Evolutionary conservation across 768 basidiomycete genomes (phyloP).

Genomic region (Coprinopsis strossmayeri): DNA sequence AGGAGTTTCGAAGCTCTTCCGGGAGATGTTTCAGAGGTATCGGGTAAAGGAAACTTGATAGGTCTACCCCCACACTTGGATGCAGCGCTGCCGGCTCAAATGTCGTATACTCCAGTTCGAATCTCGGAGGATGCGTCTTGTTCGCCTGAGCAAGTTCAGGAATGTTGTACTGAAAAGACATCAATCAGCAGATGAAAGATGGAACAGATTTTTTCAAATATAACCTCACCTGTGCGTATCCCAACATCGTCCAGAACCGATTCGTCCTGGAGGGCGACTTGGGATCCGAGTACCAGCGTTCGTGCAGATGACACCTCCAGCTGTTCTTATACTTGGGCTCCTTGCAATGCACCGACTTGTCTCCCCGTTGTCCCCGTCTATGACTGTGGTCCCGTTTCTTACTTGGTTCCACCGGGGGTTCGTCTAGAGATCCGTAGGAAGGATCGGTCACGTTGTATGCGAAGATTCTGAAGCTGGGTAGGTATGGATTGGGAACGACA

Average conservation of each 20-base stretch:
- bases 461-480: constrained; percentile 76
- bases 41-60: constrained; percentile 34
- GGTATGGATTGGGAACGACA: constrained; percentile 82
- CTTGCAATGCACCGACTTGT: constrained; percentile 41
- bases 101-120: constrained; percentile 77
- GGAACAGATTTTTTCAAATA: constrained; percentile 7
- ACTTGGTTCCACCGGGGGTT: constrained; percentile 5
- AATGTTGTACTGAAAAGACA: constrained; percentile 52
- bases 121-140: constrained; percentile 47
- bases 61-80: constrained; percentile 20
- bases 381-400: constrained; percentile 43
- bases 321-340: constrained; percentile 46
- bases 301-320: constrained; percentile 58
- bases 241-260: constrained; percentile 63
- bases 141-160: constrained; percentile 46
- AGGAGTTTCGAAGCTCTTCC: constrained; percentile 32
- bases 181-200: constrained; percentile 9
- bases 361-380: constrained; percentile 36
- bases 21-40: constrained; percentile 55
- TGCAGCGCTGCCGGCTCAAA: constrained; percentile 40
- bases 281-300: constrained; percentile 55
- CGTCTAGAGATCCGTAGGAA: constrained; percentile 7
- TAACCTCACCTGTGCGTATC: constrained; percentile 74
- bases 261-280: constrained; percentile 69
- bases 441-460: constrained; percentile 66